Evolutionary conservation across 768 basidiomycete genomes (phyloP), one percentile per base, ranked within the genome.

Genomic region (Mrakia hoshinonis): DNA sequence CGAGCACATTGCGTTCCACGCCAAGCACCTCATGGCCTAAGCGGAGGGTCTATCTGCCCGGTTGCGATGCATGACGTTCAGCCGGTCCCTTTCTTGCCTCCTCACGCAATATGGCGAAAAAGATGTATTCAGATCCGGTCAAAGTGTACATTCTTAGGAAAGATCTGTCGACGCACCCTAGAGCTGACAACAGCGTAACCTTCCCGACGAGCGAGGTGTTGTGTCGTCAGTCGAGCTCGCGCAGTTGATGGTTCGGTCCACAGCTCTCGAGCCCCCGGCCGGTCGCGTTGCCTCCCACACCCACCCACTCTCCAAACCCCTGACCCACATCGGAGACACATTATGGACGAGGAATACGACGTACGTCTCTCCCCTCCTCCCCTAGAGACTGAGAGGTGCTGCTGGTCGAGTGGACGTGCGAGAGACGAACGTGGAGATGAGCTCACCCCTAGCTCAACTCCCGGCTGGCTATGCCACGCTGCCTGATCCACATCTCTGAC

Each of bases 291-390:
- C 43, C n/a, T 46, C 11, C 67, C 46, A 2, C 22, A 29, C 6
- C 26, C 54, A 60, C 43, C 38, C 67, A n/a, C 34, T 13, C 11
- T 38, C 36, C 36, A 18, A 34, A 2, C 36, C 24, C 49, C 49
- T 10, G 24, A n/a, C 52, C n/a, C 67, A 2, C 20, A 52, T n/a
- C 20, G 52, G 38, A 13, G 6, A 20, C 22, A 29, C 43, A 58
- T 20, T 26, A 96, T 99, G 95, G 95, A 99, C 89, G 95, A 98
- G 84, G 89, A 91, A 84, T 98, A 97, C 83, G 94, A 97, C 61
- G 73, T 70, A 13, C 15, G 69, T 63, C 12, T 22, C 1, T 15
- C n/a, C n/a, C 54, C 29, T 36, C 2, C 43, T 24, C 66, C 15
- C 46, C 1, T 29, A 3, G 3, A 31, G 15, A 5, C 4, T 11